A percentile compares a stretch with the other conserved stretches of the same genome.
phyloP scores from a whole-genome alignment of 2,329 filamentous ascomycete species.

The Aspergillus felis region DNA sequence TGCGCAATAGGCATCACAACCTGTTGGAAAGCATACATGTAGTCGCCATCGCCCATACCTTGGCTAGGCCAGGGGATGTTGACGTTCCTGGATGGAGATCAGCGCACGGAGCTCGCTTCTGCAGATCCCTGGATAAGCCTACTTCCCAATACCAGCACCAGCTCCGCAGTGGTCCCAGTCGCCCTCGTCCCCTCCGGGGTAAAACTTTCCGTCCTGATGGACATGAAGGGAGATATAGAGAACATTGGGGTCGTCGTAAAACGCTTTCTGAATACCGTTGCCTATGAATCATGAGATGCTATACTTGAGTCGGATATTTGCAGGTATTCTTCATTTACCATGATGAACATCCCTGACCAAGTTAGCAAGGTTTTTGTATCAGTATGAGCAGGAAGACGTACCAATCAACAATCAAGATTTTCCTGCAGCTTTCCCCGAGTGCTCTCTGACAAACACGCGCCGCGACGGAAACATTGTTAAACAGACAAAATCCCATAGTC shows the following conservation, averaged over 20 bases:
- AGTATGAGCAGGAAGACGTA: constrained; percentile 47
- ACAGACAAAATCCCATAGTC: constrained; percentile 92
- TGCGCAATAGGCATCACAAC: constrained; percentile 94
- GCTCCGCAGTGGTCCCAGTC: constrained; percentile 58
- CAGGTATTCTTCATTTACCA: constrained; percentile 36
- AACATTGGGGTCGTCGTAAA: constrained; percentile 90
- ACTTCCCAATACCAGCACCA: constrained; percentile 55
- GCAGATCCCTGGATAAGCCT: constrained; percentile 15
- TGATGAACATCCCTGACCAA: constrained; percentile 62
- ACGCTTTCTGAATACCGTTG: constrained; percentile 94
- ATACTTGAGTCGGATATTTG: background rate
- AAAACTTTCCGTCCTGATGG: constrained; percentile 77
- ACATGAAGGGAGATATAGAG: constrained; percentile 95
- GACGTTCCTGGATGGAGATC: constrained; percentile 49
- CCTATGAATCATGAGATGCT: constrained; percentile 45
- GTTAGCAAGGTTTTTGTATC: constrained; percentile 15
- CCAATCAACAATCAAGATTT: constrained; percentile 92
- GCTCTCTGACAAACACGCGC: constrained; percentile 81
- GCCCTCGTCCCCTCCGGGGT: constrained; percentile 63
- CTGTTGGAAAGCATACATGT: constrained; percentile 92
- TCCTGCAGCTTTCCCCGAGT: constrained; percentile 76
- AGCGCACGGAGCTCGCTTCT: constrained; percentile 6
- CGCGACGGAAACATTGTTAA: constrained; percentile 95
- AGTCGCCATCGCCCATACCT: constrained; percentile 92
- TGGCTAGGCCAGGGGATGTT: constrained; percentile 66